Base-by-base conservation (phyloP, 176 grass and related monocot genomes). In the Ensete ventricosum region DNA sequence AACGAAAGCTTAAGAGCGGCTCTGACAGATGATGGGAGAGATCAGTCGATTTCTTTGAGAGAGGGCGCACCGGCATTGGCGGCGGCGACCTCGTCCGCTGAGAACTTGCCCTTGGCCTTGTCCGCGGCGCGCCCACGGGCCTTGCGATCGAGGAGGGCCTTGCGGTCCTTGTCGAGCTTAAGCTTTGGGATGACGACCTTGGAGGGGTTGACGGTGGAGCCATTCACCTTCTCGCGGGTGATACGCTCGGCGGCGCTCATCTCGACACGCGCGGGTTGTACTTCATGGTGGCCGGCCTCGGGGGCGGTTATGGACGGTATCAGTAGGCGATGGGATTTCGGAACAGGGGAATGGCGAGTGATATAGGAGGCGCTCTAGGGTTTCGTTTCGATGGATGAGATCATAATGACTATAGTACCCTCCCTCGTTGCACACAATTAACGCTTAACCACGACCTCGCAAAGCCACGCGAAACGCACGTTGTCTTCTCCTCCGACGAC, bases 221-320 rank as follows among this genome's bases (percentile, higher is more conserved):
- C 73, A 5, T 75, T 75, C 12, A 75, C 54, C 73, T 75, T 75
- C 54, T 75, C 73, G 8, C 54, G 73, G 54, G 73, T 60, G 73
- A 75, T 75, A 0, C 73, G 54, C 53, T 75, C 73, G 73, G 59
- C 52, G 72, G 72, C 23, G 73, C 73, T 2, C 22, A 23, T 23
- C 22, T 23, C 1, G 73, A 59, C 0, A 75, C 73, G 1, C 73
- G 21, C 14, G 54, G 25, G 3, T 75, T 60, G 6, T 3, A 75
- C 24, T 75, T 75, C 73, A 75, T 75, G 6, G 53, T 69, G 14
- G 16, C 11, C 11, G 73, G 16, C 25, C 14, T 16, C 2, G 23
- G 22, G 11, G 17, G 7, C 0, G 72, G 1, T 29, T 29, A 34
- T 12, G 11, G 10, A 13, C 26, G 10, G 23, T 19, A 34, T 14